phyloP scores from a whole-genome alignment of 2,329 filamentous ascomycete genomes.

The Fusarium drepaniforme region DNA sequence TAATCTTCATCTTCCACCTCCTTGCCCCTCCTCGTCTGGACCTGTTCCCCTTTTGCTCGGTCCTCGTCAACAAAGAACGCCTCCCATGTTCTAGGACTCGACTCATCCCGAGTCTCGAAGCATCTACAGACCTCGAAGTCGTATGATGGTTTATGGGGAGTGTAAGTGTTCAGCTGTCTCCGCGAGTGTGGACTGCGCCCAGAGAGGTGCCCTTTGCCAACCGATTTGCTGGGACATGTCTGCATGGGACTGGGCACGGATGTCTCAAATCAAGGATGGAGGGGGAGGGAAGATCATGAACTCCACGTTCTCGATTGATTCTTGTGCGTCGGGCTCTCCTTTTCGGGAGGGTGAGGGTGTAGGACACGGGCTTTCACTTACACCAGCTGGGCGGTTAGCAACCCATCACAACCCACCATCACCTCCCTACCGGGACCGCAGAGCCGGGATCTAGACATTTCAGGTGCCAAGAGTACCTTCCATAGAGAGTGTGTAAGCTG shows the following conservation, averaged over 20 bases:
- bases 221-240: neutral
- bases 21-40: neutral
- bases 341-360: neutral
- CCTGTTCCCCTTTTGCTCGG: neutral
- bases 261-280: neutral
- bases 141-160: neutral
- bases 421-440: neutral
- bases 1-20: neutral
- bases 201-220: neutral
- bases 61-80: neutral
- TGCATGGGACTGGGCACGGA: neutral
- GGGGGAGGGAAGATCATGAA: neutral
- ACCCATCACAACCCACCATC: neutral
- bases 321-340: neutral
- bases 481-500: neutral
- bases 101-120: neutral
- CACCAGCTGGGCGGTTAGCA: conserved; percentile 2
- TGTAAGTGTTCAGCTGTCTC: neutral
- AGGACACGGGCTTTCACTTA: neutral
- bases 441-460: neutral
- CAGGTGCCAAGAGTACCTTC: neutral
- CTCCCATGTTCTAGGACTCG: neutral
- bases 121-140: neutral
- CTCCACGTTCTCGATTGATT: neutral
- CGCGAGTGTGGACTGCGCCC: neutral